Conservation (phyloP, 306 rosid genomes). For the Casuarina glauca region DNA sequence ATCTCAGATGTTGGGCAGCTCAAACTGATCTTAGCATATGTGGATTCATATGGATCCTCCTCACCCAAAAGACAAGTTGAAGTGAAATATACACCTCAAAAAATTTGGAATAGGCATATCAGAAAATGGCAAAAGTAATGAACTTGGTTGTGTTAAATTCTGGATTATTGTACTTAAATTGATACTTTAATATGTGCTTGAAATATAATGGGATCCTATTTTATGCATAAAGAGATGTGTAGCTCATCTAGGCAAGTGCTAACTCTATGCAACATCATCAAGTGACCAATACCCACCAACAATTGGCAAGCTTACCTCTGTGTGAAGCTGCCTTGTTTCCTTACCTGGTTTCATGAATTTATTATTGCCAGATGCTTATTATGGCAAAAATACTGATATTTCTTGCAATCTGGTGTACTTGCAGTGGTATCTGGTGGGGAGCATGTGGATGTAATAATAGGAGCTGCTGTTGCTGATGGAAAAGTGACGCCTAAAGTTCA, state of each 20-base stretch:
- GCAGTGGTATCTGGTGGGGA: slow-evolving; percentile 96
- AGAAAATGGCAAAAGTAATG: background rate
- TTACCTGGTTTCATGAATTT: slow-evolving; percentile 16
- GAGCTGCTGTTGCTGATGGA: slow-evolving; percentile 99
- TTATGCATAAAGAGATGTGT: background rate
- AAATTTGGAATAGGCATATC: background rate
- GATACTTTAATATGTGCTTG: background rate
- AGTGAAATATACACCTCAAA: background rate
- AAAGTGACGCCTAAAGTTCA: slow-evolving; percentile 99
- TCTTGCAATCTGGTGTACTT: slow-evolving; percentile 29
- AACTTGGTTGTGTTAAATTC: background rate
- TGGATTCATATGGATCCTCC: background rate
- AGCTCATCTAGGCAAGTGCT: background rate
- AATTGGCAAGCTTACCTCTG: background rate
- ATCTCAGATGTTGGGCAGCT: slow-evolving; percentile 14
- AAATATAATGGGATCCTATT: background rate
- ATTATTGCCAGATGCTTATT: slow-evolving; percentile 15
- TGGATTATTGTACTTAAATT: background rate
- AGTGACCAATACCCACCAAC: background rate
- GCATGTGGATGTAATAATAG: slow-evolving; percentile 93
- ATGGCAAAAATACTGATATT: slow-evolving; percentile 28
- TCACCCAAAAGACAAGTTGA: background rate
- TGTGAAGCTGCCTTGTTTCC: slow-evolving; percentile 12
- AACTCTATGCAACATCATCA: background rate
- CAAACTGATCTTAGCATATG: slow-evolving; percentile 4